phyloP scores from a whole-genome alignment of 805 yeast genomes.

The Wickerhamiella siamensis region DNA sequence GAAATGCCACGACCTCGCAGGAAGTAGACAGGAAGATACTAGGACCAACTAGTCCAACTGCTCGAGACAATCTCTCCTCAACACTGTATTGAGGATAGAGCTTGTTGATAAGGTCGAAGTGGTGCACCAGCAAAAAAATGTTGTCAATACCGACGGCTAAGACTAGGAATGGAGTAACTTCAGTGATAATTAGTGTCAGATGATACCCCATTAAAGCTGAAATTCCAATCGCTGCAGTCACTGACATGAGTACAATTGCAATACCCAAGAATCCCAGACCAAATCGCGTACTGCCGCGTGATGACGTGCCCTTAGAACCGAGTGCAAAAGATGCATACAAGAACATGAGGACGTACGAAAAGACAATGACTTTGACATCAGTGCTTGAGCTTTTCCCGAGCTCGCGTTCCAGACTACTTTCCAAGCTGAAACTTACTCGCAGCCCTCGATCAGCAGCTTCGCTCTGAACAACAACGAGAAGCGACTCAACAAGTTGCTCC shows the following conservation, averaged over 20 bases:
- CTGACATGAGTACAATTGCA: constrained; percentile 64
- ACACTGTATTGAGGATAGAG: constrained; percentile 34
- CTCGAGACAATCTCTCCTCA: constrained; percentile 44
- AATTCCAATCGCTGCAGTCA: constrained; percentile 67
- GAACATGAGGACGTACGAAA: constrained; percentile 79
- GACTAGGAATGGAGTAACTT: constrained; percentile 86
- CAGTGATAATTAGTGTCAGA: constrained; percentile 86
- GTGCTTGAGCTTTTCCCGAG: constrained; percentile 68
- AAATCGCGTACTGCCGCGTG: constrained; percentile 40
- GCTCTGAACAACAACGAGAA: constrained; percentile 28
- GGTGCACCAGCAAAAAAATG: constrained; percentile 74
- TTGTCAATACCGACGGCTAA: constrained; percentile 95
- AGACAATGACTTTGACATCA: constrained; percentile 51
- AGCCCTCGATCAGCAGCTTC: constrained; percentile 42
- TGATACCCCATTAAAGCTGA: constrained; percentile 64
- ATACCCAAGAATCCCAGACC: constrained; percentile 77
- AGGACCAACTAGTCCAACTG: constrained; percentile 71
- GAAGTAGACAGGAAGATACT: constrained; percentile 65
- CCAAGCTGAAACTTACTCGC: constrained; percentile 62
- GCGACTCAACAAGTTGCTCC: constrained; percentile 52
- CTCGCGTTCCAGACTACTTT: constrained; percentile 71
- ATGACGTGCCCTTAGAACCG: constrained; percentile 37
- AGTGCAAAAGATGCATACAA: constrained; percentile 73
- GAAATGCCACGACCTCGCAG: constrained; percentile 67
- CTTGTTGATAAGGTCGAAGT: constrained; percentile 42